Base-by-base conservation (phyloP, 768 basidiomycete genomes). In the Tylopilus plumbeoviolaceoides region DNA sequence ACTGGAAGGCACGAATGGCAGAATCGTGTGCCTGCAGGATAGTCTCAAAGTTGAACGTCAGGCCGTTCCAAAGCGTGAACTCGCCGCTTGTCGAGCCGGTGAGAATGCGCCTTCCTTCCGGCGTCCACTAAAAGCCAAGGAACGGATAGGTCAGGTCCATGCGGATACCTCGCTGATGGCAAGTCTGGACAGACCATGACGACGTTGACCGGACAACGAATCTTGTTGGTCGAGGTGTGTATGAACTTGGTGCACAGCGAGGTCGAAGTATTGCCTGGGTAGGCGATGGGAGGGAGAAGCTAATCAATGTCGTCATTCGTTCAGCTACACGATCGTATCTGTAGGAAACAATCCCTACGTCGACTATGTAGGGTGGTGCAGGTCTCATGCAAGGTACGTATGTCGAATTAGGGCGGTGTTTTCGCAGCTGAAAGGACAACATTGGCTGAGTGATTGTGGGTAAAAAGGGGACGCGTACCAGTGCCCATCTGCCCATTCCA, bases 31-130 rank as follows among this genome's bases (percentile, higher is more conserved):
- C 95, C 72, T 98, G 95, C n/a, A 98, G 81, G 60, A 99, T 98
- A 0, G 95, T 97, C 71, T 99, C 97, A 65, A 98, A 99, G 73
- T 98, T 99, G 83, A 98, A 99, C 0, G 97, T 98, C 21, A 95
- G 78, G 25, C 95, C 95, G 60, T 99, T 99, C 97, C 97, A 98
- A 7, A 98, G 80, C 1, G 95, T 98, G 71, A 99, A 98, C 72
- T 98, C 97, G 43, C 97, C 97, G 56, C 89, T 92, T 20, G 94
- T 93, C 11, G 94, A 95, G 17, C 97, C 97, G 3, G 97, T 98
- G 44, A 98, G 73, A 20, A 98, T 78, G 3, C 97, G 85, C 30
- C 97, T 81, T 50, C 87, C 93, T 73, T 98, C 95, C 1, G 97
- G 97, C 17, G 95, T 98, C 93, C 95, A 99, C 93, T 98, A 57